Evolutionary conservation across 176 grass and related monocot genomes (phyloP), one percentile per base, ranked within the genome.

Genomic region (Oryza glumipatula): DNA sequence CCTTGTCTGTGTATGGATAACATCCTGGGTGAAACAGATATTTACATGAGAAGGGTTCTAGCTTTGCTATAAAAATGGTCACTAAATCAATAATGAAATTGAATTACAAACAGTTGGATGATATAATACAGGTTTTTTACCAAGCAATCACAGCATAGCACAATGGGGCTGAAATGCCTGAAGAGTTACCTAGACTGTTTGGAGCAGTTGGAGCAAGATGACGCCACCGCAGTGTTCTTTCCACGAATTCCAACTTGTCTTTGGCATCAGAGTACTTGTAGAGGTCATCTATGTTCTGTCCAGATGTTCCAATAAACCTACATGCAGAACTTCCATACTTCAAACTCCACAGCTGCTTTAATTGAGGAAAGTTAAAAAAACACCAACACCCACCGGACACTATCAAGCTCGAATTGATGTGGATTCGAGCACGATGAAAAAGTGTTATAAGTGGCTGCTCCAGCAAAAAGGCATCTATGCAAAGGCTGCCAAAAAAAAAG

Each of bases 181-280:
- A 5, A 71, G 11, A 66, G 39, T 80, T 92, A 96, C 96, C 96
- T 76, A 99, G 81, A 15, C 93, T 99, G 80, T 99, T 99, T 79
- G 96, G 96, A 84, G 96, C 96, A 45, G 96, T 99, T 3, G 96
- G 96, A 82, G 94, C 96, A 65, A 94, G 88, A 85, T 99, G 96
- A 14, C 91, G 83, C 96, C 96, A 99, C 81, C 78, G 92, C 73
- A 99, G 76, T 23, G 93, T 99, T 83, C 93, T 92, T 88, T 99
- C 96, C 93, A 96, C 82, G 54, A 94, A 99, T 35, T 91, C 96
- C 60, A 99, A 70, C 68, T 87, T 96, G 81, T 94, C 91, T 86
- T 94, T 94, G 19, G 91, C 93, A 81, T 99, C 93, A 79, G 91
- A 91, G 80, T 99, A 94, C 76, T 91, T 99, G 70, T 82, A 89